Evolutionary conservation across 2,329 filamentous ascomycete species (phyloP).

Genomic region (Colletotrichum sp.): DNA sequence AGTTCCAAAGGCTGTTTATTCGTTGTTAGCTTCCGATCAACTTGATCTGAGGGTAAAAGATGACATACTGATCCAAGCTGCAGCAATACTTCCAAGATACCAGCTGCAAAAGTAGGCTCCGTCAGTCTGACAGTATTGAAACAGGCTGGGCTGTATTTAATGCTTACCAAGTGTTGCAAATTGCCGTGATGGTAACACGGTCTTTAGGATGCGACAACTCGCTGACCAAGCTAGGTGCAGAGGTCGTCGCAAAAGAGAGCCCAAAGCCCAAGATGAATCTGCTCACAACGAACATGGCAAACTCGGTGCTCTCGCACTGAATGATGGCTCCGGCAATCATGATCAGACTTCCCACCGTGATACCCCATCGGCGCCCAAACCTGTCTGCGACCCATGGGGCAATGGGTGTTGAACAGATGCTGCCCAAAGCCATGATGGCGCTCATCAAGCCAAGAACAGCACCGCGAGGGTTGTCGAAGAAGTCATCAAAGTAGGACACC

Average conservation of each 20-base stretch:
- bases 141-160: fast-evolving
- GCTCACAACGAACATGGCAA: slow-evolving; percentile 57
- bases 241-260: slow-evolving; percentile 55
- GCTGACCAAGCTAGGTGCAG: slow-evolving; percentile 54
- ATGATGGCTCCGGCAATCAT: slow-evolving; percentile 36
- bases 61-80: slow-evolving; percentile 41
- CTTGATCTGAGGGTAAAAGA: neutral
- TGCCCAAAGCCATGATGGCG: slow-evolving; percentile 54
- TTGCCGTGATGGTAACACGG: slow-evolving; percentile 54
- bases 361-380: slow-evolving; percentile 34
- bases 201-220: slow-evolving; percentile 60
- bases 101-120: slow-evolving; percentile 35
- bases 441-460: slow-evolving; percentile 35
- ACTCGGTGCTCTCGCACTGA: slow-evolving; percentile 27
- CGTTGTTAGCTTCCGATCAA: neutral
- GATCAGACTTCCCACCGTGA: slow-evolving; percentile 34
- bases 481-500: slow-evolving; percentile 46
- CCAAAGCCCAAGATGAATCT: slow-evolving; percentile 61
- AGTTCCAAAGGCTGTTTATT: slow-evolving; percentile 39
- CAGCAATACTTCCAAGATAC: slow-evolving; percentile 49
- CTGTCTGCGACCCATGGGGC: slow-evolving; percentile 36
- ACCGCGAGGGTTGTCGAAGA: slow-evolving; percentile 37
- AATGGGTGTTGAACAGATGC: slow-evolving; percentile 39
- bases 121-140: neutral
- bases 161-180: slow-evolving; percentile 50